Base-by-base conservation (phyloP, 768 basidiomycete genomes). In the Suillus tomentosus region DNA sequence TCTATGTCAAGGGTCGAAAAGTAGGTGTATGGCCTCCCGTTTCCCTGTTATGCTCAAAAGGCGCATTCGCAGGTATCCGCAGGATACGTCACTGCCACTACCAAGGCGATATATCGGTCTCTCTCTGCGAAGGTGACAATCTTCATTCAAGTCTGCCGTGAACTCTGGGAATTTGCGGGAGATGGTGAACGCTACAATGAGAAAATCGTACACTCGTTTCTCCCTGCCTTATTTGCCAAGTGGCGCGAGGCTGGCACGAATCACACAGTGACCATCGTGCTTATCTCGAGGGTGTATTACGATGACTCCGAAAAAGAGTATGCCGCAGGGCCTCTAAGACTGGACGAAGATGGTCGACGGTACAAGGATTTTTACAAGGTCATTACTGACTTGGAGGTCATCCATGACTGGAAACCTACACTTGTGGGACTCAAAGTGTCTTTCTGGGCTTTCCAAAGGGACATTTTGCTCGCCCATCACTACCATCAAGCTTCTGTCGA, bases 361-460 rank as follows among this genome's bases (percentile, higher is more conserved):
- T 95, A 95, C 79, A 96, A 97, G 76, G 97, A 97, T 73, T 96
- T 96, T 70, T 98, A 88, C 85, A 95, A 96, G 76, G 89, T 99
- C 68, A 92, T 96, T 71, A 92, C 94, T 5, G 96, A 99, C 72
- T 80, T 96, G 39, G 95, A 99, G 71, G 87, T 94, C 55, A 82
- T 94, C 51, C 80, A 86, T 64, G 93, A 96, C 70, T 96, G 95
- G 94, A 90, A 90, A 66, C 85, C 89, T 2, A 94, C 92, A 0
- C 84, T 98, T 5, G 88, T 92, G 65, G 87, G 85, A 72, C 84
- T 99, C 71, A 96, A 96, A 74, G 87, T 92, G 72, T 88, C 94
- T 2, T 91, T 94, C 72, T 92, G 90, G 89, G 89, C 86, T 68
- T 96, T 95, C 71, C 95, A 97, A 71, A 85, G 91, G 55, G 94